Percentiles rank a stretch among this genome's conserved stretches.
Conservation (phyloP, 805 yeast genomes). For the Metschnikowia colocasiae region DNA sequence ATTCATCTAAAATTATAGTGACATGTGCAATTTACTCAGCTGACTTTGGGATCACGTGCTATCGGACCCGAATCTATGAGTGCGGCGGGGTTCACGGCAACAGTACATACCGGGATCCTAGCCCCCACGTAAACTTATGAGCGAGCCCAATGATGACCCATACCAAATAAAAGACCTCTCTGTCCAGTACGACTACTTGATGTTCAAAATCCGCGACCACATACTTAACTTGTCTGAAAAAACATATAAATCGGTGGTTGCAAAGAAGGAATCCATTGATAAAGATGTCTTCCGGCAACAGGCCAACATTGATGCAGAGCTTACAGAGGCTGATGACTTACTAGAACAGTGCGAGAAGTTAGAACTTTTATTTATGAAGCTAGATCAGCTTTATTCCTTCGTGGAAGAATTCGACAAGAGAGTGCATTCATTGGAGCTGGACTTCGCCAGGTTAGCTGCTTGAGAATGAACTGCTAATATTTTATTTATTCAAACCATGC, state of each 20-base stretch:
- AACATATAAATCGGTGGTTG: constrained; percentile 29
- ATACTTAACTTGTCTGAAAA: constrained; percentile 45
- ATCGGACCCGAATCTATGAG: not conserved
- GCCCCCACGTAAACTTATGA: not conserved
- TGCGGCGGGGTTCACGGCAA: not conserved
- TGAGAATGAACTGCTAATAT: too few relatives aligned
- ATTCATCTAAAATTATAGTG: not conserved
- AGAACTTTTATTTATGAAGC: constrained; percentile 49
- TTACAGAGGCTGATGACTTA: constrained; percentile 38
- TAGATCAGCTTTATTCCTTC: constrained; percentile 46
- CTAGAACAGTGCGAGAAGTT: constrained; percentile 45
- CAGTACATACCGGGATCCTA: not conserved
- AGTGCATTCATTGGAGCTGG: constrained; percentile 17
- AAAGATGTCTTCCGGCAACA: constrained; percentile 20
- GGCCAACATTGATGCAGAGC: constrained; percentile 35
- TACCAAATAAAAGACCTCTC: constrained; percentile 58
- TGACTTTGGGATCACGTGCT: not conserved
- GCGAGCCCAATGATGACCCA: constrained; percentile 47
- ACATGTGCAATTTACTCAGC: not conserved
- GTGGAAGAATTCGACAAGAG: constrained; percentile 22
- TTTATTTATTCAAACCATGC: not conserved
- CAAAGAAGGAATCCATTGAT: constrained; percentile 30
- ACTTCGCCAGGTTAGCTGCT: constrained; percentile 3
- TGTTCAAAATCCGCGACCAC: constrained; percentile 58
- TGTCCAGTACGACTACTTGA: constrained; percentile 59